Evolutionary conservation across 305 asterid species (phyloP).

Genomic region (Fraxinus latifolia): DNA sequence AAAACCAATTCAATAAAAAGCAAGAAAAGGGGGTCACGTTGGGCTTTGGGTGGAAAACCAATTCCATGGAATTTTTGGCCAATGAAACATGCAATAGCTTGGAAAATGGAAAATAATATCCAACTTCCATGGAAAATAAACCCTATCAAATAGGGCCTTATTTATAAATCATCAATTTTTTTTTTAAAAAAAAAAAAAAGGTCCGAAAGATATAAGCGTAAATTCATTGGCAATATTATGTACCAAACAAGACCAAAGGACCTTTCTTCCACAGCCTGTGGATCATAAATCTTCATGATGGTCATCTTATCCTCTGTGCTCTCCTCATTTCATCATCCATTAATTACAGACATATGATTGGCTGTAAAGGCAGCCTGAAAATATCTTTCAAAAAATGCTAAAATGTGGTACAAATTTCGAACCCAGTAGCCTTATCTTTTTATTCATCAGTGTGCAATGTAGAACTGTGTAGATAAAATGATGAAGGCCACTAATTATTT

Average conservation of each 20-base stretch:
- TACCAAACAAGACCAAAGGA: neutral
- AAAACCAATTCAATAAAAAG: too few species aligned
- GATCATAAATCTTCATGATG: neutral
- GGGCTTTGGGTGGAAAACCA: too few species aligned
- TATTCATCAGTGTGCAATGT: neutral
- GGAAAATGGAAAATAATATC: too few species aligned
- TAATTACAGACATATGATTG: neutral
- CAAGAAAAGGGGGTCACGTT: too few species aligned
- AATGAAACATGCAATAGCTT: too few species aligned
- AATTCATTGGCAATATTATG: neutral
- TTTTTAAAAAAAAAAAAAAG: too few species aligned
- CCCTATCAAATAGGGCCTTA: too few species aligned
- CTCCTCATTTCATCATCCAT: neutral
- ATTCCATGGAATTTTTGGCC: too few species aligned
- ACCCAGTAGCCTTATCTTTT: neutral
- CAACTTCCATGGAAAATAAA: too few species aligned
- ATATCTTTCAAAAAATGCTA: neutral
- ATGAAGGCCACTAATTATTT: neutral
- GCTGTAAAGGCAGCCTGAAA: neutral
- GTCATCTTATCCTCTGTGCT: neutral
- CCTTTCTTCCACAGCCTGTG: neutral
- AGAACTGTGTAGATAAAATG: neutral
- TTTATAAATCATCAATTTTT: neutral
- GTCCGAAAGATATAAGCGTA: neutral
- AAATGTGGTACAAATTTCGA: neutral